Conservation (phyloP, 1,284 basidiomycete genomes). For the Violaceomyces palustris region DNA sequence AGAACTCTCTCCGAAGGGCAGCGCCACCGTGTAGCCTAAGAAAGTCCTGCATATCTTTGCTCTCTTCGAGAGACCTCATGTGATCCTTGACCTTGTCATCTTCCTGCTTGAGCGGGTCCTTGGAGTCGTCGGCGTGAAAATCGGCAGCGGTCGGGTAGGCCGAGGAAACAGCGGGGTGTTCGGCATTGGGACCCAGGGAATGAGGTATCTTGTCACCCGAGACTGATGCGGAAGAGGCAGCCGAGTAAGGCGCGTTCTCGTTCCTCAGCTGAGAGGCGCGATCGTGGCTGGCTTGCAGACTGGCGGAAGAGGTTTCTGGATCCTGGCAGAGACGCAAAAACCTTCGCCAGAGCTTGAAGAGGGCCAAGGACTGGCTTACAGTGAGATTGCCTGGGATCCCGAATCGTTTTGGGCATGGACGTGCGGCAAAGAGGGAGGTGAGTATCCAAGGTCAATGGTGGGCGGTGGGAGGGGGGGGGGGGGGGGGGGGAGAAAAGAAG, state of each 20-base stretch:
- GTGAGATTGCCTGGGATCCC: constrained; percentile 41
- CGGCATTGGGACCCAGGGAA: background rate
- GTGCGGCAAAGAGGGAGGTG: too few species aligned
- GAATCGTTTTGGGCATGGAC: too few species aligned
- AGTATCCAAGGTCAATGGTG: background rate
- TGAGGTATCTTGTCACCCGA: constrained; percentile 2
- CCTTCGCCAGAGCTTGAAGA: constrained; percentile 44
- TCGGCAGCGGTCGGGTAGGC: constrained; percentile 14
- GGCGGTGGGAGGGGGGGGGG: background rate
- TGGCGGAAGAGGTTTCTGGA: constrained; percentile 12
- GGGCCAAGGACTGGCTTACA: constrained; percentile 30
- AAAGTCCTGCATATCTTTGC: constrained; percentile 44
- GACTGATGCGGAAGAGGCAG: too few species aligned
- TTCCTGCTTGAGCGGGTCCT: constrained; percentile 8
- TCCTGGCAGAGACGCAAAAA: constrained; percentile 42
- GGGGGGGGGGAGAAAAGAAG: too few species aligned
- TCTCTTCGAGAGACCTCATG: constrained; percentile 40
- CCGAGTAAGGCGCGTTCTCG: background rate
- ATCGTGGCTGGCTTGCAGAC: background rate
- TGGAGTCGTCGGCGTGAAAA: constrained; percentile 2
- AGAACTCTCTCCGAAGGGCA: constrained; percentile 36
- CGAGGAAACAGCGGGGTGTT: background rate
- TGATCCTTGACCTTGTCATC: constrained; percentile 46
- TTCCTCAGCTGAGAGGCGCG: constrained; percentile 1
- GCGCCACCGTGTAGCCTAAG: constrained; percentile 39